Base-by-base conservation (phyloP, 2,329 filamentous ascomycete species). In the Leptographium lundbergii region DNA sequence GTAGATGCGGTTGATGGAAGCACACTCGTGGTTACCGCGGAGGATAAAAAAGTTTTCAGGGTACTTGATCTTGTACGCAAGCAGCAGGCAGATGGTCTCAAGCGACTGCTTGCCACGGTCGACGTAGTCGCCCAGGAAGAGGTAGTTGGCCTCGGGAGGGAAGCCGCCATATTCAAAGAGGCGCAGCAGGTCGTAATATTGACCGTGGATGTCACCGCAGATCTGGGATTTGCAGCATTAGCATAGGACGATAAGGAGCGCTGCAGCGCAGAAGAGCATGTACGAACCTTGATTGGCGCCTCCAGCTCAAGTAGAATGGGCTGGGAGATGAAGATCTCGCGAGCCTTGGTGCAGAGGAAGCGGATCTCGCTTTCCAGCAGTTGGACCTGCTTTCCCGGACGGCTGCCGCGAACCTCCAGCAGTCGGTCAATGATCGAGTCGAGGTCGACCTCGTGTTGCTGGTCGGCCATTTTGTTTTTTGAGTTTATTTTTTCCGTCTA, bases 11-110 rank as follows among this genome's bases (percentile, higher is more conserved):
- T 95, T 99, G 80, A 99, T 95, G 57, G 89, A 95, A 61, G 94
- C 94, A 77, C 94, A 97, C 76, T 99, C 94, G 80, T 99, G 94
- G 80, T 99, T 99, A 64, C 94, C 94, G 66, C 94, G 90, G 61
- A 99, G 84, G 66, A 99, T 88, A 80, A 99, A 99, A 79, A 99
- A 97, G 80, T 99, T 99, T 77, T 99, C 94, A 55, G 94, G 94
- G 73, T 96, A 97, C 79, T 97, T 97, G 83, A 99, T 95, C 84
- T 99, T 99, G 84, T 97, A 99, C 63, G 91, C 91, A 57, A 99
- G 83, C 60, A 99, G 82, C 64, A 99, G 81, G 78, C 91, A 96
- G 75, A 99, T 97, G 66, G 94, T 97, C 80, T 99, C 94, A 58
- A 99, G 86, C 45, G 92, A 96, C 77, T 99, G 94, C 81, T 99